Evolutionary conservation across 2,329 filamentous ascomycete genomes (phyloP).

Genomic region (Aureobasidium musti): DNA sequence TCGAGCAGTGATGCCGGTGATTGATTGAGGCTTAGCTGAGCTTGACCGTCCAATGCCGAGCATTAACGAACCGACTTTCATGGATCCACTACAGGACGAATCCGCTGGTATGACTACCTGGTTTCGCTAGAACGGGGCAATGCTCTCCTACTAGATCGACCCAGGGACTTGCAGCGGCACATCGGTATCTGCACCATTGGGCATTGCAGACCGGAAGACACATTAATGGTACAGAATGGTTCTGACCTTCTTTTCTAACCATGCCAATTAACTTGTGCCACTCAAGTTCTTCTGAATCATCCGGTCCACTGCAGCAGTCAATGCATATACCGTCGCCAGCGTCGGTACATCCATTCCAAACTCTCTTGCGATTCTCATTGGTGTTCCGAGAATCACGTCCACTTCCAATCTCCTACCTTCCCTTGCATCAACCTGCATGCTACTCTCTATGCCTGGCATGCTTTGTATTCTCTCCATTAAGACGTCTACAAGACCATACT

Average conservation of each 20-base stretch:
- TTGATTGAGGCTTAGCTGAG: background rate
- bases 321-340: slow-evolving; percentile 45
- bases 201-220: background rate
- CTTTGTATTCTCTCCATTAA: slow-evolving; percentile 45
- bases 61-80: background rate
- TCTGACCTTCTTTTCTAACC: no score
- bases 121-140: background rate
- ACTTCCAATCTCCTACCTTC: slow-evolving; percentile 49
- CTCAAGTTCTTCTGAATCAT: slow-evolving; percentile 31
- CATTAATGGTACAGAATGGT: background rate
- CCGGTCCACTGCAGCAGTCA: slow-evolving; percentile 36
- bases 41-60: background rate
- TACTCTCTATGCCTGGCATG: slow-evolving; percentile 47
- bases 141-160: no score
- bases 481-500: slow-evolving; percentile 44
- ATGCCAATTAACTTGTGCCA: background rate
- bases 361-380: slow-evolving; percentile 46
- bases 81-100: background rate
- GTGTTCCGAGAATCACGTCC: slow-evolving; percentile 51
- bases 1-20: no score
- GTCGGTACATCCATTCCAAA: slow-evolving; percentile 45
- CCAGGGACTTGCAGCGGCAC: no score
- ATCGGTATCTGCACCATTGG: no score
- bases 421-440: slow-evolving; percentile 51
- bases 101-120: background rate